Evolutionary conservation across 208 protist species (phyloP).

Genomic region (Trypanosoma caninum): DNA sequence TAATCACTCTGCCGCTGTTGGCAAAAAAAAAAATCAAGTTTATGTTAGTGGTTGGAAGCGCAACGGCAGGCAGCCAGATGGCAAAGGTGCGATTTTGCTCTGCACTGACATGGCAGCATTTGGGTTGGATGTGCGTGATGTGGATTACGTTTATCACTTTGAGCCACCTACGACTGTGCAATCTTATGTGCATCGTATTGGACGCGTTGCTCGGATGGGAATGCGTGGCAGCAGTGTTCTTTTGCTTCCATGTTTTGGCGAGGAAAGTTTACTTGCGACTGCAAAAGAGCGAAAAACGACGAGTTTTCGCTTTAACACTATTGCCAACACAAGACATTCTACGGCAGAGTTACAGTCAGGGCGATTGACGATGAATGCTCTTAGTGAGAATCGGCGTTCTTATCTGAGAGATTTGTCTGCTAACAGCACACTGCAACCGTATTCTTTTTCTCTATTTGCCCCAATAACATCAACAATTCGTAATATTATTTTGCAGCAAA

Average conservation of each 20-base stretch:
- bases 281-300: conserved; percentile 63
- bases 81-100: conserved; percentile 79
- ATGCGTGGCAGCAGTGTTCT: conserved; percentile 84
- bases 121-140: conserved; percentile 88
- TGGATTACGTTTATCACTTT: conserved; percentile 92
- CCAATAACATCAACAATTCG: conserved; percentile 76
- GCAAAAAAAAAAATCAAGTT: conserved; percentile 70
- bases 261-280: conserved; percentile 16
- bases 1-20: conserved; percentile 31
- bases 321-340: conserved; percentile 70
- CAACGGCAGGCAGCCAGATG: conserved; percentile 46
- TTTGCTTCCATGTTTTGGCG: conserved; percentile 55
- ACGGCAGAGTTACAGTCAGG: conserved; percentile 50
- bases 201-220: conserved; percentile 88
- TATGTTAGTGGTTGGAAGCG: conserved; percentile 82
- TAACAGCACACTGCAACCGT: conserved; percentile 51
- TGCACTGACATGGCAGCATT: conserved; percentile 90
- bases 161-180: conserved; percentile 73
- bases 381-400: conserved; percentile 29
- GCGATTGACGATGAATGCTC: conserved; percentile 26
- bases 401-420: conserved; percentile 59
- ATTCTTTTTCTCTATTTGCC: conserved; percentile 66
- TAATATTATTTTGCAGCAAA: conserved; percentile 62
- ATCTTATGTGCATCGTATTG: conserved; percentile 89
- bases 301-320: conserved; percentile 64